A percentile compares a stretch with the other conserved stretches of the same genome.
phyloP scores from a whole-genome alignment of 164 flowering plant genomes.

The Sextonia rubra region DNA sequence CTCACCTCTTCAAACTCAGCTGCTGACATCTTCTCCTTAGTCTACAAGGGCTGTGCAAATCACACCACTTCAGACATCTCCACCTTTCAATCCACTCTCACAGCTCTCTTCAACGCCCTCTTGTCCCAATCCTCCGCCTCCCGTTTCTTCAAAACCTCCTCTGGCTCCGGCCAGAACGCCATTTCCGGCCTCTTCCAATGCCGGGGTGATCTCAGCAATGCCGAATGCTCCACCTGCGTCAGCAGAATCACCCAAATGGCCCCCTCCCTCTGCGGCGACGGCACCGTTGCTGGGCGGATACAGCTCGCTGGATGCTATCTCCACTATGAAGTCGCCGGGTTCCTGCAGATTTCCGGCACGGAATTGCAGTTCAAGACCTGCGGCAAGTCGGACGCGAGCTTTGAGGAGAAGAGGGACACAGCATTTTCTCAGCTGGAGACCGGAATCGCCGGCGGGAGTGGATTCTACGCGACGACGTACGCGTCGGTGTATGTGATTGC shows the following conservation, averaged over 20 bases:
- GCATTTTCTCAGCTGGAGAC: constrained; percentile 51
- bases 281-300: constrained; percentile 54
- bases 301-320: constrained; percentile 84
- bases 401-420: constrained; percentile 61
- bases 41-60: constrained; percentile 85
- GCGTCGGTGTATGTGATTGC: constrained; percentile 62
- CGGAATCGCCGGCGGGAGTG: constrained; percentile 60
- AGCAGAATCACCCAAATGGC: constrained; percentile 47
- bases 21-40: constrained; percentile 44
- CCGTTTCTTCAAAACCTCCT: constrained; percentile 61
- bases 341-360: constrained; percentile 67
- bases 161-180: constrained; percentile 49
- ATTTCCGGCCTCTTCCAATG: constrained; percentile 84
- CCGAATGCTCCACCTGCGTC: constrained; percentile 73
- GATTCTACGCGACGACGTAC: constrained; percentile 65
- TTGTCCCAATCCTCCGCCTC: constrained; percentile 56
- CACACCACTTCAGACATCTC: constrained; percentile 54
- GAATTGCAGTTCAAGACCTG: constrained; percentile 75
- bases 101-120: constrained; percentile 56
- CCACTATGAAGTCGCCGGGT: constrained; percentile 62
- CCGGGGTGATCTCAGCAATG: constrained; percentile 72
- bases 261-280: constrained; percentile 50
- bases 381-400: constrained; percentile 40
- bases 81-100: constrained; percentile 55
- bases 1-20: not conserved